These are phyloP conservation scores for Citrus maxima DNA, from an alignment of 345 rosid genomes.

Conservation along the genomic window DNA sequence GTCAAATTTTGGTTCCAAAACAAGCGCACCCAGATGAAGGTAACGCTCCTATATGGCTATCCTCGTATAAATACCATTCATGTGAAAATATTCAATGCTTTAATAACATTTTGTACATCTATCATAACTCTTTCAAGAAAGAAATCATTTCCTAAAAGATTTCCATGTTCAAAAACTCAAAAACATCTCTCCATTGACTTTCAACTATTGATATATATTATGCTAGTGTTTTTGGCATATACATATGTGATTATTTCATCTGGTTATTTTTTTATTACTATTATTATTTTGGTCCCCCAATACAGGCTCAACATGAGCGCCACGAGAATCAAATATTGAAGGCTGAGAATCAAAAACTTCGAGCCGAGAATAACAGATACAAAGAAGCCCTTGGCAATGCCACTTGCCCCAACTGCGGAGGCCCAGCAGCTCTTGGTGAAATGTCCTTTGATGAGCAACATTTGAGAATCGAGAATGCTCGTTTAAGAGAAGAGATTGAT, in stretches of 20 bases:
- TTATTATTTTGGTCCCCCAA: neutral
- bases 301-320: constrained; percentile 86
- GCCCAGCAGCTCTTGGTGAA: constrained; percentile 82
- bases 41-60: constrained; percentile 10
- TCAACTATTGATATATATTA: neutral
- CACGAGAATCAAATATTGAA: constrained; percentile 73
- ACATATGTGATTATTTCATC: no score
- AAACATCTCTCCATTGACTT: neutral
- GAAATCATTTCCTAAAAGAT: neutral
- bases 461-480: constrained; percentile 81
- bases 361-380: constrained; percentile 74
- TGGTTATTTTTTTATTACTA: no score
- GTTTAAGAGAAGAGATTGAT: constrained; percentile 87
- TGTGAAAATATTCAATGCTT: neutral
- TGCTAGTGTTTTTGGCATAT: neutral
- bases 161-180: no score
- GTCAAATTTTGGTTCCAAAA: constrained; percentile 98
- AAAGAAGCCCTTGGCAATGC: constrained; percentile 71
- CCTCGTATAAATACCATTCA: no score
- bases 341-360: constrained; percentile 82
- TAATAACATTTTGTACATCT: neutral
- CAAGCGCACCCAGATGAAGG: constrained; percentile 99
- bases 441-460: constrained; percentile 99
- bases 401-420: constrained; percentile 89
- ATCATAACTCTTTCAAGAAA: neutral